These are phyloP conservation scores for Cladosporium sp. DNA, from an alignment of 2,329 filamentous ascomycete species.

Conservation along the genomic window DNA sequence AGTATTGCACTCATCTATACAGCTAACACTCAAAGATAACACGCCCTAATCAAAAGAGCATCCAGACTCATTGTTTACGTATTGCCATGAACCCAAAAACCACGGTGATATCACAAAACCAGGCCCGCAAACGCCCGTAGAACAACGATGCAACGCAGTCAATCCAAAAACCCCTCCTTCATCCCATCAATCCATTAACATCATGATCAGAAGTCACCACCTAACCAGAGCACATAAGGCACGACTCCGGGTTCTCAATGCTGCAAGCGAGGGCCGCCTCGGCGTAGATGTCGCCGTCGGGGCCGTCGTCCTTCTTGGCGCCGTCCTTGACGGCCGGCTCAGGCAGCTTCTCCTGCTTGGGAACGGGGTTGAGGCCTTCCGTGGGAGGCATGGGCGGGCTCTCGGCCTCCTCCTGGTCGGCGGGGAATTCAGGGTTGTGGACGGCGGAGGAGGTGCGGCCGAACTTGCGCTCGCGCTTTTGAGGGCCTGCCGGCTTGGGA, in stretches of 20 bases:
- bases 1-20: too few relatives aligned
- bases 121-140: not conserved
- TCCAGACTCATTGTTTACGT: not conserved
- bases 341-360: conserved; percentile 60
- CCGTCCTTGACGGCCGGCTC: conserved; percentile 45
- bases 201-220: conserved; percentile 1
- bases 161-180: not conserved
- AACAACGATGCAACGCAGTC: not conserved
- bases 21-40: too few relatives aligned
- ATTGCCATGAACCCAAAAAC: not conserved
- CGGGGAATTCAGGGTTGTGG: conserved; percentile 64
- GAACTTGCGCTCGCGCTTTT: conserved; percentile 39
- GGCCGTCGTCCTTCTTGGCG: conserved; percentile 67
- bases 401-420: conserved; percentile 68
- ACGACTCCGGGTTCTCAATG: conserved; percentile 93
- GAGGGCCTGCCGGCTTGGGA: conserved; percentile 51
- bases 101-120: conserved; percentile 6
- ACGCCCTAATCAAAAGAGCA: too few relatives aligned
- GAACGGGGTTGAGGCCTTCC: conserved; percentile 54
- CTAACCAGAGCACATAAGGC: conserved; percentile 93
- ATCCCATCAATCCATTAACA: conserved; percentile 1
- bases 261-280: conserved; percentile 88
- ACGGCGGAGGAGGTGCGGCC: conserved; percentile 40
- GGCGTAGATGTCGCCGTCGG: conserved; percentile 90
- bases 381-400: conserved; percentile 72